These are phyloP conservation scores for Trametes polyzona DNA, from an alignment of 1,284 basidiomycete genomes.

Conservation along the genomic window DNA sequence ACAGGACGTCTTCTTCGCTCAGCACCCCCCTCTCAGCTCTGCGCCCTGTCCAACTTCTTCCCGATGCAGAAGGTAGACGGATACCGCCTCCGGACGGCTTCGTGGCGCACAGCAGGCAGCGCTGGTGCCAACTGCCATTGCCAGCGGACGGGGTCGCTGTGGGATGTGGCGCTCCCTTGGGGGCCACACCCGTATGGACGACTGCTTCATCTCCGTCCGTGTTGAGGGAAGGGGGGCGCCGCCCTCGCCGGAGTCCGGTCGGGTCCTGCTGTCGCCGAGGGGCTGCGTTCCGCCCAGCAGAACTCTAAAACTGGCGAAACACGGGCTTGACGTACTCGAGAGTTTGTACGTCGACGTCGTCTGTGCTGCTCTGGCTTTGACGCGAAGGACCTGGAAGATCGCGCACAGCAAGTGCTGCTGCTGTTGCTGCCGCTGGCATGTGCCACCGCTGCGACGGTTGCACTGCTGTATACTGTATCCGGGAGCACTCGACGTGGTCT, in stretches of 20 bases:
- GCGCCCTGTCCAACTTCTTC: constrained; percentile 1
- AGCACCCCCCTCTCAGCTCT: no score
- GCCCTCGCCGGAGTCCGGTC: neutral
- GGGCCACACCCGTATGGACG: neutral
- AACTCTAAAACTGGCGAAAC: constrained; percentile 1
- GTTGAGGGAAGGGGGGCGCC: neutral
- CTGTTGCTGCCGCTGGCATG: neutral
- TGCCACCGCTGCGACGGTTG: neutral
- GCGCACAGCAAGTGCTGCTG: neutral
- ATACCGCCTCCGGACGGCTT: neutral
- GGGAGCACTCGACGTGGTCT: neutral
- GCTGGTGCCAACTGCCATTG: neutral
- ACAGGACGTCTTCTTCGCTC: constrained; percentile 1
- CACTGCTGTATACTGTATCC: neutral
- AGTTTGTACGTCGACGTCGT: neutral
- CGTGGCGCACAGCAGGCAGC: neutral
- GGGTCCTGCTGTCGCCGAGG: neutral
- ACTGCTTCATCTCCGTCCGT: constrained; percentile 4
- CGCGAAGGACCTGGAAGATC: neutral
- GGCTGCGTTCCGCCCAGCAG: neutral
- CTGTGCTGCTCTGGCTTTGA: no score
- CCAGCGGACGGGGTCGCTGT: neutral
- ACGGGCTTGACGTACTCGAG: neutral
- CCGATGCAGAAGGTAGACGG: neutral
- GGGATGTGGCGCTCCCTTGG: neutral